Conservation (phyloP, 805 yeast genomes). For the Pichia exigua region DNA sequence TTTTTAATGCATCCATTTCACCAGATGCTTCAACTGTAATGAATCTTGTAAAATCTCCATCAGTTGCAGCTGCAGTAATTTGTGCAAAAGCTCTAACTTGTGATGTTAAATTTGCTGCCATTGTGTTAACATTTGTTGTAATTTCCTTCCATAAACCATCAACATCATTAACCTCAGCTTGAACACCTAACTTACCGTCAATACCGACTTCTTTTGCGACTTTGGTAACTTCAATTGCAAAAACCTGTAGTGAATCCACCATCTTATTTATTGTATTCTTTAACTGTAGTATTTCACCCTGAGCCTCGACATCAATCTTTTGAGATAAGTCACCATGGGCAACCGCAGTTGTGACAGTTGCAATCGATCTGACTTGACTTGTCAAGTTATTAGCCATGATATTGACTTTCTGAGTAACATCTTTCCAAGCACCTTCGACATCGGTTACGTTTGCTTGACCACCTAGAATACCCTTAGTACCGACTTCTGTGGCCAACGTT, state of each 20-base stretch:
- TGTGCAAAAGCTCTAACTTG: slow-evolving; percentile 92
- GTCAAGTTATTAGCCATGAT: slow-evolving; percentile 84
- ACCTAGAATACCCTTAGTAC: slow-evolving; percentile 75
- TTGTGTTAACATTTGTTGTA: slow-evolving; percentile 83
- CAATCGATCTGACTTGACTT: slow-evolving; percentile 81
- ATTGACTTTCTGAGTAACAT: slow-evolving; percentile 81
- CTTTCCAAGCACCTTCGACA: slow-evolving; percentile 85
- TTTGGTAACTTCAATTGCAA: slow-evolving; percentile 81
- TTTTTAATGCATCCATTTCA: slow-evolving; percentile 72
- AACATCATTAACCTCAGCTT: slow-evolving; percentile 84
- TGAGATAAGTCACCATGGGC: slow-evolving; percentile 84
- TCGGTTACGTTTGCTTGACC: slow-evolving; percentile 86
- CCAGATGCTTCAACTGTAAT: slow-evolving; percentile 90
- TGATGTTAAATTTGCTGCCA: slow-evolving; percentile 89
- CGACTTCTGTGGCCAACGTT: slow-evolving; percentile 83
- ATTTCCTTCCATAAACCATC: slow-evolving; percentile 91
- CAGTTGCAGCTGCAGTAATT: slow-evolving; percentile 90
- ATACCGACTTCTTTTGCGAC: slow-evolving; percentile 93
- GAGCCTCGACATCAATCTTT: slow-evolving; percentile 83
- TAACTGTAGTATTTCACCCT: slow-evolving; percentile 81
- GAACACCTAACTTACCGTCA: slow-evolving; percentile 87
- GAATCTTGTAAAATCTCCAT: slow-evolving; percentile 84
- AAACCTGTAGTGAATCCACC: slow-evolving; percentile 86
- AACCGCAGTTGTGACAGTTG: slow-evolving; percentile 86
- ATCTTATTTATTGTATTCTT: slow-evolving; percentile 83